Conservation (phyloP, 2,329 filamentous ascomycete genomes). For the Cercospora janseana region DNA sequence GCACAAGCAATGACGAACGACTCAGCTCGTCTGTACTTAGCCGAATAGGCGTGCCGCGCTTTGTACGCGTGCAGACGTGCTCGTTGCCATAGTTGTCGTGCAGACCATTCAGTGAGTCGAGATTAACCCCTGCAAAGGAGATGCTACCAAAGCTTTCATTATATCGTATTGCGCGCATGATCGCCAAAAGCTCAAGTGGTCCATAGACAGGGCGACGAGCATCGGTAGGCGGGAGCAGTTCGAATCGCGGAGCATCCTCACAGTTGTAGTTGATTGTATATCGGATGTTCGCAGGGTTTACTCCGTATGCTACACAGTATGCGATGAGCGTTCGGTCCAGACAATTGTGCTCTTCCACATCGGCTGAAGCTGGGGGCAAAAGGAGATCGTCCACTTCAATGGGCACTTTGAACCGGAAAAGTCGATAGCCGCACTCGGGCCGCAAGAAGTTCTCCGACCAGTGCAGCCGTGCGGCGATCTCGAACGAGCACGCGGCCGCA, state of each 20-base stretch:
- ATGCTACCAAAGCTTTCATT: constrained; percentile 68
- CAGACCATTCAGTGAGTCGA: constrained; percentile 64
- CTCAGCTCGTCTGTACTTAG: constrained; percentile 55
- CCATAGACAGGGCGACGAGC: constrained; percentile 55
- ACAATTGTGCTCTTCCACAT: constrained; percentile 59
- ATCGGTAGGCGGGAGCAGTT: constrained; percentile 58
- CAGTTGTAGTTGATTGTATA: constrained; percentile 61
- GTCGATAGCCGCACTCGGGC: constrained; percentile 63
- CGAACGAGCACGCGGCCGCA: constrained; percentile 62
- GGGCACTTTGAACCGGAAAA: constrained; percentile 63
- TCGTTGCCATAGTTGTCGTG: constrained; percentile 61
- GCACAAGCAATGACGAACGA: constrained; percentile 60
- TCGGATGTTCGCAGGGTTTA: constrained; percentile 65
- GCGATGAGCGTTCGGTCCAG: constrained; percentile 67
- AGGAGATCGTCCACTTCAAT: constrained; percentile 53
- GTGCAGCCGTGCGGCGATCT: constrained; percentile 62
- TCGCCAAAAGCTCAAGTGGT: constrained; percentile 62
- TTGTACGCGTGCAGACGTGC: constrained; percentile 60
- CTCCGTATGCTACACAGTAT: constrained; percentile 67
- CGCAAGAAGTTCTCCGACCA: constrained; percentile 62
- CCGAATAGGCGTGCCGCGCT: constrained; percentile 54
- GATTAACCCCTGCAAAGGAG: constrained; percentile 62
- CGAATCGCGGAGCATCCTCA: constrained; percentile 67
- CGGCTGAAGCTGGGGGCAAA: constrained; percentile 48
- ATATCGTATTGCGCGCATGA: constrained; percentile 68